phyloP scores from a whole-genome alignment of 257 asterid genomes.

The Euphrasia confusa region DNA sequence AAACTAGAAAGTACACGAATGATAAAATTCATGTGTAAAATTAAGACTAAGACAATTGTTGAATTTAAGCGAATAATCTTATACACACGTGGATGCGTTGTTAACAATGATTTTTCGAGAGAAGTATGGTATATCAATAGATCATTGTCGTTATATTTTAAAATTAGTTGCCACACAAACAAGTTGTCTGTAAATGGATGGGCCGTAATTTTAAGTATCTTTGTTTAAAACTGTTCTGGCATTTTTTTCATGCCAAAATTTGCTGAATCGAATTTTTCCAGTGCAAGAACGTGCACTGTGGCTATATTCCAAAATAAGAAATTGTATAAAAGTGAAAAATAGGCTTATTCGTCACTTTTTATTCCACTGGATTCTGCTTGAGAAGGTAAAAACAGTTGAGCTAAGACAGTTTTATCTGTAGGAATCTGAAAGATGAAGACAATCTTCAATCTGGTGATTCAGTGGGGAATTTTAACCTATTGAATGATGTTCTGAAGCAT shows the following conservation, averaged over 20 bases:
- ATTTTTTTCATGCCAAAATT: conserved; percentile 14
- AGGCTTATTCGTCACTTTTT: conserved; percentile 18
- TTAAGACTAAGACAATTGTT: too few relatives aligned
- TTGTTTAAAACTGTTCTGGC: conserved; percentile 5
- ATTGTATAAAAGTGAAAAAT: conserved; percentile 14
- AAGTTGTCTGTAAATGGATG: conserved; percentile 7
- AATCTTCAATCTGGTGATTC: conserved; percentile 35
- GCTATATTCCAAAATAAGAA: conserved; percentile 11
- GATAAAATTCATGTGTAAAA: too few relatives aligned
- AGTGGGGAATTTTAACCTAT: conserved; percentile 48
- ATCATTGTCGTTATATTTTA: conserved; percentile 9
- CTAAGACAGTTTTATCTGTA: conserved; percentile 31
- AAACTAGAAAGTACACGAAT: too few relatives aligned
- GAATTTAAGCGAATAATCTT: too few relatives aligned
- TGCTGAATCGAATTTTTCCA: conserved; percentile 3
- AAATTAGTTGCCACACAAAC: conserved; percentile 12
- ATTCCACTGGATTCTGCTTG: conserved; percentile 18
- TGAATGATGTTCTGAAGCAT: conserved; percentile 62
- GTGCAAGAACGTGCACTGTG: background rate
- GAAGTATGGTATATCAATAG: background rate
- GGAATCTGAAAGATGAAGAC: conserved; percentile 80
- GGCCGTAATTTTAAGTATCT: background rate
- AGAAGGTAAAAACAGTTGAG: conserved; percentile 18
- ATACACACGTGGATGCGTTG: too few relatives aligned
- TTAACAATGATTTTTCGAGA: background rate